A percentile compares a stretch with the other conserved stretches of the same genome.
phyloP scores from a whole-genome alignment of 441 rosid species.

The Bruguiera hainesii region DNA sequence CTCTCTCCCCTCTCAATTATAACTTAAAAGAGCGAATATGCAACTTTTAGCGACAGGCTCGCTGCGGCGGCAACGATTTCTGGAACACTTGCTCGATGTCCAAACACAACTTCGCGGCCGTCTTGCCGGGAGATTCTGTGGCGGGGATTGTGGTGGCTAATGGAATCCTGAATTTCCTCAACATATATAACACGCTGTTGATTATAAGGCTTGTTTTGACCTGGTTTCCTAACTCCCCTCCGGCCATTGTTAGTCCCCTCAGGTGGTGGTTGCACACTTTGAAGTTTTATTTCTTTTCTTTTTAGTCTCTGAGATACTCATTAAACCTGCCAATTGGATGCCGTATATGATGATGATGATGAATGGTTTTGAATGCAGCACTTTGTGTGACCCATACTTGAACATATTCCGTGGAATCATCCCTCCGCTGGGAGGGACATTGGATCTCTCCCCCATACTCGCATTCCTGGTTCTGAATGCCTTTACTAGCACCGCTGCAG shows the following conservation, averaged over 20 bases:
- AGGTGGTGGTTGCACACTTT: conserved; percentile 36
- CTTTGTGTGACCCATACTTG: conserved; percentile 89
- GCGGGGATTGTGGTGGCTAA: conserved; percentile 84
- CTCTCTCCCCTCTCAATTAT: not conserved
- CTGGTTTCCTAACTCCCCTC: conserved; percentile 94
- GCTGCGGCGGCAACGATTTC: conserved; percentile 28
- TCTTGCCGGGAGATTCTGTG: conserved; percentile 82
- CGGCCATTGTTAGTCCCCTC: conserved; percentile 87
- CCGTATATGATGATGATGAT: not conserved
- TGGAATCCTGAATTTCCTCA: conserved; percentile 71
- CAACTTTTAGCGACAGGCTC: conserved; percentile 34
- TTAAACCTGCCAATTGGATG: too few relatives aligned
- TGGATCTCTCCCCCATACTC: conserved; percentile 85
- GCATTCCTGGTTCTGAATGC: conserved; percentile 83
- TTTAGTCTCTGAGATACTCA: not conserved
- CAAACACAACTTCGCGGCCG: conserved; percentile 68
- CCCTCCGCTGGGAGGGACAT: conserved; percentile 85
- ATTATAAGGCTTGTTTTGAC: conserved; percentile 82
- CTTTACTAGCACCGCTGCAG: conserved; percentile 72
- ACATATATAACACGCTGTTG: conserved; percentile 74
- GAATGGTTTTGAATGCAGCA: conserved; percentile 42
- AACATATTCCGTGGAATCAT: conserved; percentile 93
- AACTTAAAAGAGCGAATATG: not conserved
- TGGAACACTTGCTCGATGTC: conserved; percentile 33
- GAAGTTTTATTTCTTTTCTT: not conserved